Evolutionary conservation across 129 eudicot species (phyloP).

Genomic region (Glebionis coronaria): DNA sequence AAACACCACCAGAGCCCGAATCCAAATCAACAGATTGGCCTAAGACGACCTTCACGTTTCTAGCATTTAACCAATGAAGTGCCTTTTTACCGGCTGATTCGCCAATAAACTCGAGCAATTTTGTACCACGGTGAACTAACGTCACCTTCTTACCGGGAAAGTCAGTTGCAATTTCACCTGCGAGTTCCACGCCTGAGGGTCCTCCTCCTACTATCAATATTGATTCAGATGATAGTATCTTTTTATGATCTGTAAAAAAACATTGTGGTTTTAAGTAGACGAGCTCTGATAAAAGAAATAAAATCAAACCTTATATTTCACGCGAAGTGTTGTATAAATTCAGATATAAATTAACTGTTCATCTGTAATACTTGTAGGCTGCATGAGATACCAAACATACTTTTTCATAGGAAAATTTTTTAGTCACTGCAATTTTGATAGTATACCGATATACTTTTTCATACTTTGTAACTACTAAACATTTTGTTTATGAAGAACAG

Average conservation of each 20-base stretch:
- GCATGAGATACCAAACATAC: not conserved
- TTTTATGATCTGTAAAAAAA: slow-evolving; percentile 48
- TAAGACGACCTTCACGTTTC: slow-evolving; percentile 63
- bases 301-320: not conserved
- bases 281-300: not conserved
- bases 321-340: no score
- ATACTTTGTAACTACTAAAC: no score
- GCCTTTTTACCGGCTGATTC: slow-evolving; percentile 54
- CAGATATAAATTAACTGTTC: no score
- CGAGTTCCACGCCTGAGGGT: slow-evolving; percentile 85
- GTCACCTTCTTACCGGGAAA: slow-evolving; percentile 71
- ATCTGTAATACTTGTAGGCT: no score
- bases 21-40: slow-evolving; percentile 53
- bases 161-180: slow-evolving; percentile 57
- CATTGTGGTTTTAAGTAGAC: not conserved
- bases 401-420: not conserved
- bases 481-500: no score
- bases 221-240: slow-evolving; percentile 55
- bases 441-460: no score
- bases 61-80: slow-evolving; percentile 64
- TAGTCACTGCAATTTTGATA: not conserved
- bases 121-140: slow-evolving; percentile 66
- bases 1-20: slow-evolving; percentile 42
- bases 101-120: slow-evolving; percentile 61
- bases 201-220: slow-evolving; percentile 78